Evolutionary conservation across 2,329 filamentous ascomycete species (phyloP).

Genomic region (Colletotrichum shisoi): DNA sequence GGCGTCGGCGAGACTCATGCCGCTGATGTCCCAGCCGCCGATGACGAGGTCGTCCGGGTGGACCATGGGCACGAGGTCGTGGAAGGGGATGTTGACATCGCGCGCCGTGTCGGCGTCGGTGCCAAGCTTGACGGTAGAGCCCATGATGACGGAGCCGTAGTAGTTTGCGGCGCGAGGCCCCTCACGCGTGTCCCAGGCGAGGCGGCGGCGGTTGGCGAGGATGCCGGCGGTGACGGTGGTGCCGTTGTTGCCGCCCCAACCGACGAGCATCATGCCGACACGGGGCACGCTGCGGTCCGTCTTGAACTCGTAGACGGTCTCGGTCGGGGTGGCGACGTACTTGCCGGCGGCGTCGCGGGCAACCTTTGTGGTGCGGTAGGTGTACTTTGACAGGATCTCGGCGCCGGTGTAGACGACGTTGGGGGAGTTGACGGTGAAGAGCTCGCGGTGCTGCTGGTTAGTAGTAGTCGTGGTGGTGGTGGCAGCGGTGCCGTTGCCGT

Average conservation of each 20-base stretch:
- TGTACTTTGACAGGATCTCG: conserved; percentile 92
- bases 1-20: conserved; percentile 84
- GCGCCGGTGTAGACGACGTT: conserved; percentile 90
- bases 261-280: conserved; percentile 96
- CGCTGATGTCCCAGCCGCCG: conserved; percentile 97
- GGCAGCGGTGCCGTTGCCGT: conserved; percentile 53
- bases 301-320: conserved; percentile 96
- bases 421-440: conserved; percentile 89
- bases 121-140: conserved; percentile 95
- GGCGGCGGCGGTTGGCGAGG: conserved; percentile 86
- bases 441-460: conserved; percentile 60
- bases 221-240: conserved; percentile 97
- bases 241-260: conserved; percentile 98
- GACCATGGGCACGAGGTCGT: conserved; percentile 92
- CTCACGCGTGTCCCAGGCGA: conserved; percentile 94
- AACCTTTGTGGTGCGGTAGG: conserved; percentile 92
- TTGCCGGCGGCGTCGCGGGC: conserved; percentile 72
- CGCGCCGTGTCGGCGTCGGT: conserved; percentile 81
- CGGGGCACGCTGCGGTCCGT: conserved; percentile 92
- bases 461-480: conserved; percentile 43
- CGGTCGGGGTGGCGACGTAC: conserved; percentile 83
- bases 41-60: conserved; percentile 95
- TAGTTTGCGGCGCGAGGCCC: conserved; percentile 88
- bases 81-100: conserved; percentile 97
- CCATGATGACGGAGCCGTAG: conserved; percentile 97